phyloP scores from a whole-genome alignment of 345 rosid genomes.

The Gossypium thurberi region DNA sequence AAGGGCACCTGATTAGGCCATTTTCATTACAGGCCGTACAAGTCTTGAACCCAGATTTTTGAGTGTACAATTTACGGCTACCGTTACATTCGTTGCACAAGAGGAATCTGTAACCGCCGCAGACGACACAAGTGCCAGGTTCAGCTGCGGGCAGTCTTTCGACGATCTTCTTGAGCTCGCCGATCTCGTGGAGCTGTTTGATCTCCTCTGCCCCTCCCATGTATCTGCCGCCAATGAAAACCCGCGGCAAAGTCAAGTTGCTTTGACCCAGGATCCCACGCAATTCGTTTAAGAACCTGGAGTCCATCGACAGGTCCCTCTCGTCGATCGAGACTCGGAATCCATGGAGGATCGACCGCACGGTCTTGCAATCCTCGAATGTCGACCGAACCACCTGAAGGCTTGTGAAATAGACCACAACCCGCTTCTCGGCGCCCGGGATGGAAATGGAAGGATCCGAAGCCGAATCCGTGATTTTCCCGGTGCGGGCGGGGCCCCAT shows the following conservation, averaged over 20 bases:
- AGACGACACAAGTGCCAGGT: slow-evolving; percentile 40
- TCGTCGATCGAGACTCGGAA: slow-evolving; percentile 72
- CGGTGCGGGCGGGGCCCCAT: slow-evolving; percentile 27
- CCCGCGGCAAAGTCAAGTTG: slow-evolving; percentile 51
- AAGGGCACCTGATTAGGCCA: slow-evolving; percentile 81
- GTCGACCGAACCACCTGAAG: slow-evolving; percentile 72
- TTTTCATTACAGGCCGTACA: slow-evolving; percentile 77
- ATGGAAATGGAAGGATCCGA: slow-evolving; percentile 23
- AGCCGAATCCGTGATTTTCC: not conserved
- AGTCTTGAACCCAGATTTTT: slow-evolving; percentile 56
- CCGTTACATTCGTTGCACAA: slow-evolving; percentile 66
- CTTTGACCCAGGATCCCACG: slow-evolving; percentile 25
- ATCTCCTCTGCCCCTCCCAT: slow-evolving; percentile 85
- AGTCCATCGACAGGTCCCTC: slow-evolving; percentile 86
- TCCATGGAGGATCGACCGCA: slow-evolving; percentile 61
- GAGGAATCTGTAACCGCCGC: slow-evolving; percentile 63
- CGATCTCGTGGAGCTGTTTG: slow-evolving; percentile 59
- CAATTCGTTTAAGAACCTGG: slow-evolving; percentile 51
- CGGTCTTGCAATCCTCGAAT: slow-evolving; percentile 61
- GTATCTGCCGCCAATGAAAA: slow-evolving; percentile 77
- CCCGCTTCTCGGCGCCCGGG: slow-evolving; percentile 48
- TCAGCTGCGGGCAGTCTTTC: slow-evolving; percentile 48
- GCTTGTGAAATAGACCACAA: slow-evolving; percentile 78
- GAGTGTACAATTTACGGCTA: slow-evolving; percentile 65
- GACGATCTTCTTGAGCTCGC: slow-evolving; percentile 76